phyloP scores from a whole-genome alignment of 495 filamentous ascomycete genomes.

The Halenospora varia region DNA sequence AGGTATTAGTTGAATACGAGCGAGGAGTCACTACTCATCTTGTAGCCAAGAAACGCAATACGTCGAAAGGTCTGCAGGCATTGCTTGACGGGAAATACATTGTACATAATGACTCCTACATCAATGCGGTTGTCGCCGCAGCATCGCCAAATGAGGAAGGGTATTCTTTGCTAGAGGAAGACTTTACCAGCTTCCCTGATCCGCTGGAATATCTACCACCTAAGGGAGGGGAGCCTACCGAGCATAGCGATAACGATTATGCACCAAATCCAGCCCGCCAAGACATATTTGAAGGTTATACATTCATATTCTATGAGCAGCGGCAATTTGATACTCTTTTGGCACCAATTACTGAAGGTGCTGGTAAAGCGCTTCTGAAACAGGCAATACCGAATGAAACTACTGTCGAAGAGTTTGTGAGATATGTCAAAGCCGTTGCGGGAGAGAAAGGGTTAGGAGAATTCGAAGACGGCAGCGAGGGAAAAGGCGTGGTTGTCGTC shows the following conservation, averaged over 20 bases:
- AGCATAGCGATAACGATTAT: conserved; percentile 59
- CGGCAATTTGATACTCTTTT: conserved; percentile 76
- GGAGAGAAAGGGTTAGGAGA: conserved; percentile 66
- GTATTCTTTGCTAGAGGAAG: conserved; percentile 70
- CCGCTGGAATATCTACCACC: conserved; percentile 66
- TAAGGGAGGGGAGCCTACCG: conserved; percentile 66
- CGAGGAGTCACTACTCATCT: conserved; percentile 75
- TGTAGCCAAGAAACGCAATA: conserved; percentile 85
- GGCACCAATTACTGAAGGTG: conserved; percentile 68
- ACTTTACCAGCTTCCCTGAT: conserved; percentile 82
- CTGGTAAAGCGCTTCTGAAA: conserved; percentile 74
- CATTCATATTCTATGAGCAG: conserved; percentile 79
- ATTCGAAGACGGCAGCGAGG: conserved; percentile 56
- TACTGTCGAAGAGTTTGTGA: conserved; percentile 69
- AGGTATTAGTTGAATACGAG: conserved; percentile 70
- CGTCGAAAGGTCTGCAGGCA: conserved; percentile 80
- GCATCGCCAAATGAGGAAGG: conserved; percentile 50
- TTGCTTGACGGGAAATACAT: conserved; percentile 79
- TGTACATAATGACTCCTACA: conserved; percentile 65
- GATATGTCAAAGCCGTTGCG: conserved; percentile 69
- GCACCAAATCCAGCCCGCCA: conserved; percentile 59
- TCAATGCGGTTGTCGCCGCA: conserved; percentile 71
- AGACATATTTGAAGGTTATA: conserved; percentile 80
- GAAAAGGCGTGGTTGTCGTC: conserved; percentile 74
- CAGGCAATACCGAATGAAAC: conserved; percentile 60